Conservation (phyloP, 495 filamentous ascomycete species). For the Tuber magnatum region DNA sequence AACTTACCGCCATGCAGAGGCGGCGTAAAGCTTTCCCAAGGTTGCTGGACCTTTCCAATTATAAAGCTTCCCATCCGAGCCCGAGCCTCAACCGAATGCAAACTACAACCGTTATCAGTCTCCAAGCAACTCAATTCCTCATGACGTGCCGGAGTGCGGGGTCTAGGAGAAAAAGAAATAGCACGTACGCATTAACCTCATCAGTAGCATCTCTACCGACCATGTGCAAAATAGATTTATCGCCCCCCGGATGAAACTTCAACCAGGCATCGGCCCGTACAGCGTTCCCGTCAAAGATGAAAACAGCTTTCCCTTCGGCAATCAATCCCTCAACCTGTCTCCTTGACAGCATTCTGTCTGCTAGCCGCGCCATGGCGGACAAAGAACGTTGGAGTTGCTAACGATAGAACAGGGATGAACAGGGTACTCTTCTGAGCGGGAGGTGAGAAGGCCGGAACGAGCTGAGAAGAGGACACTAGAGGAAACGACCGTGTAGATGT, state of each 20-base stretch:
- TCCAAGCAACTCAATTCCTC: constrained; percentile 3
- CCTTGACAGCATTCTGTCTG: constrained; percentile 52
- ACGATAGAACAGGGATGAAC: neutral
- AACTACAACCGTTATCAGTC: constrained; percentile 46
- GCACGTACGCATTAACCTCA: constrained; percentile 79
- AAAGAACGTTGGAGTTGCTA: constrained; percentile 4
- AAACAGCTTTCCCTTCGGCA: constrained; percentile 70
- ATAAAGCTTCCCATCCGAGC: constrained; percentile 72
- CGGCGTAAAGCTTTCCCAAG: constrained; percentile 82
- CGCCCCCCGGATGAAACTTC: constrained; percentile 83
- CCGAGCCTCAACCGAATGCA: constrained; percentile 75
- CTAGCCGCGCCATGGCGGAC: constrained; percentile 32
- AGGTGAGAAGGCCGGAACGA: neutral
- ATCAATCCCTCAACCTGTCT: constrained; percentile 80
- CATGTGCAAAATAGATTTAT: constrained; percentile 90
- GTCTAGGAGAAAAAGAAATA: constrained; percentile 3
- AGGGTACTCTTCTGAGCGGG: neutral
- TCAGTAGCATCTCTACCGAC: constrained; percentile 94
- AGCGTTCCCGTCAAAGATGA: constrained; percentile 74
- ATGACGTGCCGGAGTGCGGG: neutral
- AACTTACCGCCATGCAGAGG: constrained; percentile 91
- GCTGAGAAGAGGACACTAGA: neutral
- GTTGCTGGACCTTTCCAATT: constrained; percentile 73
- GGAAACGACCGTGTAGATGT: neutral
- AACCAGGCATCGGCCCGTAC: constrained; percentile 84